phyloP scores from a whole-genome alignment of 371 early-diverging fungal species.

The Entomophthora muscae region DNA sequence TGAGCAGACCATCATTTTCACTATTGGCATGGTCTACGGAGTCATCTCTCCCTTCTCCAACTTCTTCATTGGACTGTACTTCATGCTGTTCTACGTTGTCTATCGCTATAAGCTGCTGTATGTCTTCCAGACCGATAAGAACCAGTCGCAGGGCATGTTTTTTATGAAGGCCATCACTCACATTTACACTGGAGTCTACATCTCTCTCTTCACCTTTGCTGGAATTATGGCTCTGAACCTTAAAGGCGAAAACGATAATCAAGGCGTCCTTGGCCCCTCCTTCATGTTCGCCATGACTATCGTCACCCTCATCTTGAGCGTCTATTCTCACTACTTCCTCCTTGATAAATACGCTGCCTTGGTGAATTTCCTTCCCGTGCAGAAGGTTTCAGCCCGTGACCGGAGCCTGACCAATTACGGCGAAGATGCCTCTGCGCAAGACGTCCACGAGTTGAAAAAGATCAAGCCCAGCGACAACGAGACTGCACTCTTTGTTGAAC shows the following conservation, averaged over 20 bases:
- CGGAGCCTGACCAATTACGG: not conserved
- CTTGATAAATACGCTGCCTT: not conserved
- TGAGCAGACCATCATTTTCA: not conserved
- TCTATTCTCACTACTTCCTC: not conserved
- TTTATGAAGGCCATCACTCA: not conserved
- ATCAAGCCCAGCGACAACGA: not conserved
- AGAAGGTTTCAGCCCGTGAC: not conserved
- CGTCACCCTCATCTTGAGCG: not conserved
- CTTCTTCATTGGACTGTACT: constrained; percentile 30
- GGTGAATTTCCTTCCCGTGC: not conserved
- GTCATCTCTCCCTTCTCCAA: constrained; percentile 34
- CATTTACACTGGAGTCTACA: not conserved
- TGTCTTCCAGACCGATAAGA: constrained; percentile 20
- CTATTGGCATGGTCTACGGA: constrained; percentile 18
- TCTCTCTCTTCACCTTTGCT: not conserved
- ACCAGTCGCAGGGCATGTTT: not conserved
- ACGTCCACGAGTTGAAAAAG: too few relatives aligned
- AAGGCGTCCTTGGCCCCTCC: too few relatives aligned
- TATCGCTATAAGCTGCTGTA: constrained; percentile 31
- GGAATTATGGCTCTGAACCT: constrained; percentile 3
- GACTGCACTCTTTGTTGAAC: not conserved
- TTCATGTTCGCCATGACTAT: too few relatives aligned
- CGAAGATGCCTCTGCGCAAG: not conserved
- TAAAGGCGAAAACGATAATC: not conserved
- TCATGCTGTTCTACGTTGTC: constrained; percentile 27